Conservation (phyloP, 768 basidiomycete species). For the Hemileccinum impolitum region DNA sequence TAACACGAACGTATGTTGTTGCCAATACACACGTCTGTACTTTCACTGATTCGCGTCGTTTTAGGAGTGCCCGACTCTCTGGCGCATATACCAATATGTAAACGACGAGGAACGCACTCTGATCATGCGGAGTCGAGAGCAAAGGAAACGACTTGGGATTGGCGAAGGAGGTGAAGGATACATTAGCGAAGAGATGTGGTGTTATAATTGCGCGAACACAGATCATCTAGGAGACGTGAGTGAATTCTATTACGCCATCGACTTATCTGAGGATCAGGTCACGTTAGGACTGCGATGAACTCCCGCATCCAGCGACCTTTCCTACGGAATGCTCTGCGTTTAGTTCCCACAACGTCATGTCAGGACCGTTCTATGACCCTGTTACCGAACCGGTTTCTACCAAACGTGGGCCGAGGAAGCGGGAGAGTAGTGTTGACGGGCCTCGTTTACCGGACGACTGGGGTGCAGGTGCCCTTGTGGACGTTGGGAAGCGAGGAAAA, state of each 20-base stretch:
- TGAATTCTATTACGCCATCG: constrained; percentile 5
- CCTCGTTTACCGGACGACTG: constrained; percentile 39
- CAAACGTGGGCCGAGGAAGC: constrained; percentile 40
- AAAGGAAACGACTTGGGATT: constrained; percentile 46
- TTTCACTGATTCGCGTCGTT: neutral
- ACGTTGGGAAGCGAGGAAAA: constrained; percentile 65
- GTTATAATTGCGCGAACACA: constrained; percentile 70
- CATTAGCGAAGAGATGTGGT: constrained; percentile 72
- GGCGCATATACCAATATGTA: constrained; percentile 78
- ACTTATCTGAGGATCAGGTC: neutral
- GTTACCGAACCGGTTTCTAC: constrained; percentile 30
- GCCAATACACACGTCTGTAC: neutral
- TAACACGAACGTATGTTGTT: constrained; percentile 53
- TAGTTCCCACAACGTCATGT: constrained; percentile 53
- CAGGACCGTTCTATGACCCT: constrained; percentile 64
- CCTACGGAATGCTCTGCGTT: constrained; percentile 65
- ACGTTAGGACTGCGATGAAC: constrained; percentile 58
- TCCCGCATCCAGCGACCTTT: constrained; percentile 37
- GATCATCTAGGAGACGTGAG: constrained; percentile 83
- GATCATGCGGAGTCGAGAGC: constrained; percentile 45
- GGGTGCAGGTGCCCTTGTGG: constrained; percentile 45
- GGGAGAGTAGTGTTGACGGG: constrained; percentile 22
- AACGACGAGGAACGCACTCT: constrained; percentile 46
- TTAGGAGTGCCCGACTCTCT: constrained; percentile 81
- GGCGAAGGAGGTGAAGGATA: constrained; percentile 79